Evolutionary conservation across 345 rosid genomes (phyloP), one percentile per base, ranked within the genome.

Genomic region (Camelina laxa): DNA sequence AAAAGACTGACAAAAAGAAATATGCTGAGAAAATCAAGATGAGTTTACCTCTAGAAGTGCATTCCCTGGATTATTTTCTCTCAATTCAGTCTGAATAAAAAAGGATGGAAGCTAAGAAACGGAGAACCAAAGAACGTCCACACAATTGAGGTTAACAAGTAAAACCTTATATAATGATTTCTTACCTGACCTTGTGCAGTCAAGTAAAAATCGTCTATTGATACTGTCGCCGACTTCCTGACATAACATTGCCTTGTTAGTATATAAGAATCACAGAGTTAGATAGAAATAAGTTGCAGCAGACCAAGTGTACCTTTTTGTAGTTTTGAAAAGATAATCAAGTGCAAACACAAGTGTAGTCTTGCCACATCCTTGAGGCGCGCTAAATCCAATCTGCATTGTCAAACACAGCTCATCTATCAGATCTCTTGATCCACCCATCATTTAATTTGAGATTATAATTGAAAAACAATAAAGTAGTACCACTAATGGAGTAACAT

Each of bases 341-440:
- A 95, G 98, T 41, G 98, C 99, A 84, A 90, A 89, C 72, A 90
- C 98, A 60, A 92, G 99, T 11, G 99, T 95, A 53, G 96, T 92
- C 88, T 95, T 95, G 74, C 99, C 99, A 83, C 98, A 92, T 80
- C 97, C 99, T 76, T 95, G 98, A 21, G 99, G 98, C 4, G 98
- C 98, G 60, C 97, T 92, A 61, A 95, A 92, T 74, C 99, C 99
- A 81, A 95, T 85, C 99, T 95, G 84, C 84, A 67, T 12, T n/a
- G 60, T 54, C 67, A 47, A 56, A 51, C 30, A 42, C 30, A 60
- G 51, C 67, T 54, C 0, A 73, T 54, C 0, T 8, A 53, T 62
- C 22, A 76, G 20, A 41, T 48, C 54, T 50, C 27, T 57, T 9
- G 50, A 51, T 42, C 20, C 59, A 38, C 55, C 22, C 54, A 49